Conservation (phyloP, 495 filamentous ascomycete species). For the Aspergillus sclerotiicarbonarius region DNA sequence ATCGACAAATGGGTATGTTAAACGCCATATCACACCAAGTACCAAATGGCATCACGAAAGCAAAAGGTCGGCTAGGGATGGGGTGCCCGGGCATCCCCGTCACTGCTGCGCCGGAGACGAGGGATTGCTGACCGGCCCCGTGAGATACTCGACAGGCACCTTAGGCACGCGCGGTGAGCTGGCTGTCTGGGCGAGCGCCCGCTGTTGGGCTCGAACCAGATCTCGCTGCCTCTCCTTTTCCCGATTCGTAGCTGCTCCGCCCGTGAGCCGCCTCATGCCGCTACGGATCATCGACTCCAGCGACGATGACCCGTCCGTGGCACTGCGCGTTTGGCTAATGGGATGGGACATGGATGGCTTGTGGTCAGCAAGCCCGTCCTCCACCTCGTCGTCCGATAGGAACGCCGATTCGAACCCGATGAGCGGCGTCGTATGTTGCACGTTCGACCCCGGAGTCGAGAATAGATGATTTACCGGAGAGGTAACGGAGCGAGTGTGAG, state of each 20-base stretch:
- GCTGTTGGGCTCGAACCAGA: conserved; percentile 51
- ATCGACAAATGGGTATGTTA: conserved; percentile 19
- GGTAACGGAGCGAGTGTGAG: conserved; percentile 72
- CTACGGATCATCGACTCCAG: conserved; percentile 66
- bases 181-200: conserved; percentile 38
- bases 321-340: conserved; percentile 38
- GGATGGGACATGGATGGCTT: conserved; percentile 50
- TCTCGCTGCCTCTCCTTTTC: conserved; percentile 64
- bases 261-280: conserved; percentile 66
- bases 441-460: conserved; percentile 33
- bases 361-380: conserved; percentile 48
- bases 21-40: conserved; percentile 8
- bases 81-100: neutral
- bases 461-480: conserved; percentile 62
- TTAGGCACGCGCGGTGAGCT: conserved; percentile 62
- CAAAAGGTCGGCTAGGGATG: neutral
- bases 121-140: conserved; percentile 39
- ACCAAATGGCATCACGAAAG: neutral
- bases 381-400: conserved; percentile 57
- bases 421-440: conserved; percentile 25
- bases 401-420: conserved; percentile 48
- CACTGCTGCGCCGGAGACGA: conserved; percentile 33
- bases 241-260: conserved; percentile 50
- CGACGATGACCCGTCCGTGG: conserved; percentile 56
- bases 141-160: conserved; percentile 57